Conservation (phyloP, 352 stramenopile genomes). For the Phytophthora fragariae region DNA sequence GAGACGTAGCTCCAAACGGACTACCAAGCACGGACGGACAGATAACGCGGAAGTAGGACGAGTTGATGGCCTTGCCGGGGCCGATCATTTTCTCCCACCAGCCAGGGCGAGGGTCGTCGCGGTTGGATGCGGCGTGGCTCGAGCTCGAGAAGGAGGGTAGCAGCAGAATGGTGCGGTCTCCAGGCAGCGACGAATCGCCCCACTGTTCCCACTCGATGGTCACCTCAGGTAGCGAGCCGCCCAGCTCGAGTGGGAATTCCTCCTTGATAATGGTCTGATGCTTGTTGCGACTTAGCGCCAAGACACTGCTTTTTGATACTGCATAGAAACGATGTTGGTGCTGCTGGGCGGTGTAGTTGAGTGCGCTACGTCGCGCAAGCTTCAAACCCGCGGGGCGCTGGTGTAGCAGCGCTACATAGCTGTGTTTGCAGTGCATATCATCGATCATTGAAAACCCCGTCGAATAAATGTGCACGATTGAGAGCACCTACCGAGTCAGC, state of each 20-base stretch:
- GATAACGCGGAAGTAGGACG: neutral
- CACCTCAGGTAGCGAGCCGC: neutral
- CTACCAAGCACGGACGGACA: neutral
- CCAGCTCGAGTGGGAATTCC: neutral
- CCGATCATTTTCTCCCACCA: conserved; percentile 1
- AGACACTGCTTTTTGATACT: neutral
- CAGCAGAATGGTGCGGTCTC: neutral
- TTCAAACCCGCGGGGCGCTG: neutral
- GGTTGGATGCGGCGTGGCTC: neutral
- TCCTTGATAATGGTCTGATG: neutral
- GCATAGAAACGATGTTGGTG: neutral
- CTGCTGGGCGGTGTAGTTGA: neutral
- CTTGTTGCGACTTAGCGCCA: neutral
- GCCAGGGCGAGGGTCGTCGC: neutral
- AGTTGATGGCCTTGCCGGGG: neutral
- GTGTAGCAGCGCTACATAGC: neutral
- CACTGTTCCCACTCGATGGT: neutral
- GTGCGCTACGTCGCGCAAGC: neutral
- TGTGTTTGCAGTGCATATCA: neutral
- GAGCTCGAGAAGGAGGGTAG: neutral
- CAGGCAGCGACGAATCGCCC: neutral
- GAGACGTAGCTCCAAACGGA: neutral
- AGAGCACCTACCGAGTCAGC: neutral
- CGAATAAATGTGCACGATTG: neutral
- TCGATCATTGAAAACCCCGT: neutral